phyloP scores from a whole-genome alignment of 2,329 filamentous ascomycete genomes.

The Botrytis fabae region DNA sequence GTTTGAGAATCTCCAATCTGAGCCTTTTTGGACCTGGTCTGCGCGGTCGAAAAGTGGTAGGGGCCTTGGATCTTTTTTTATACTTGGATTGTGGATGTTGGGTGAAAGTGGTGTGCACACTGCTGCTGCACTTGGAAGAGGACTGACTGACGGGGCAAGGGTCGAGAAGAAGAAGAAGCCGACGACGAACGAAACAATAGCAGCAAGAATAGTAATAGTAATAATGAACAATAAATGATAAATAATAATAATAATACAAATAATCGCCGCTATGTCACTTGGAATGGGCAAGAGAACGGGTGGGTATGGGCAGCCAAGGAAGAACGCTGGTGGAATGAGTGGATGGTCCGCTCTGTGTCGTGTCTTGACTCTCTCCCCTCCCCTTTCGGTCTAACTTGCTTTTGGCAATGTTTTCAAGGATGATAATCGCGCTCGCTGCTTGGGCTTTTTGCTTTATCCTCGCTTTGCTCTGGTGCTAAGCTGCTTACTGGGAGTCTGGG shows the following conservation, averaged over 20 bases:
- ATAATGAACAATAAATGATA: background rate
- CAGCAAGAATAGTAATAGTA: background rate
- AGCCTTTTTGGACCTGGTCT: slow-evolving; percentile 14
- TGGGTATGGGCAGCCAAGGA: slow-evolving; percentile 1
- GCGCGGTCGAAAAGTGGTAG: slow-evolving; percentile 5
- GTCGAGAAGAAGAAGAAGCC: background rate
- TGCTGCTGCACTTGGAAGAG: background rate
- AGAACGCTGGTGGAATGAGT: slow-evolving; percentile 10
- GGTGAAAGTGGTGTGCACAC: background rate
- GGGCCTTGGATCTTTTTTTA: slow-evolving; percentile 13
- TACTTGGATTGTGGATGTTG: background rate
- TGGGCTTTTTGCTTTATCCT: slow-evolving; percentile 14
- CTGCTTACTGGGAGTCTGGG: background rate
- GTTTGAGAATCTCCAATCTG: slow-evolving; percentile 22
- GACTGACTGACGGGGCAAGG: background rate
- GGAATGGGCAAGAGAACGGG: background rate
- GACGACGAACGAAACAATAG: too few species aligned
- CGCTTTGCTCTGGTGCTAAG: background rate
- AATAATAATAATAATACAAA: background rate
- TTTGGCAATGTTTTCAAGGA: slow-evolving; percentile 1
- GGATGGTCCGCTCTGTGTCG: background rate
- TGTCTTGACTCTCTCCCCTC: background rate
- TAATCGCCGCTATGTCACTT: too few species aligned
- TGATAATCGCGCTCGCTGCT: slow-evolving; percentile 7
- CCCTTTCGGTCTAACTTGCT: background rate